Conservation (phyloP, 2,329 filamentous ascomycete genomes). For the Aulographum hederae region DNA sequence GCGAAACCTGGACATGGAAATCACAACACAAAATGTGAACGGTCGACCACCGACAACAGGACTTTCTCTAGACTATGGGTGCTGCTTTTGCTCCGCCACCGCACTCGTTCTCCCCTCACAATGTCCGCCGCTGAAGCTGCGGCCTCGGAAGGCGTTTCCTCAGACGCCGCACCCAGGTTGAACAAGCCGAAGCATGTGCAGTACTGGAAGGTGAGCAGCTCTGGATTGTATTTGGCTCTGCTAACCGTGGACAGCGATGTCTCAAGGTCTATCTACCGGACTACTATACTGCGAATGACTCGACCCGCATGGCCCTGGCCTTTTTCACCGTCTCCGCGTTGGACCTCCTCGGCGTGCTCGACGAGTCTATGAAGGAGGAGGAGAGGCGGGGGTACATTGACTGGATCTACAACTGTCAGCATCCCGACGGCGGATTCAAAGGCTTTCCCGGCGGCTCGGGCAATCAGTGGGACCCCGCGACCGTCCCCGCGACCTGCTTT, state of each 20-base stretch:
- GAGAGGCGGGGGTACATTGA: conserved; percentile 39
- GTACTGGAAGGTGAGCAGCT: no score
- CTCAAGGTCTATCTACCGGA: conserved; percentile 64
- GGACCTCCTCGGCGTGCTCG: conserved; percentile 54
- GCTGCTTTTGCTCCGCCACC: no score
- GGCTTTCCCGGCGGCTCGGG: conserved; percentile 53
- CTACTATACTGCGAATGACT: conserved; percentile 75
- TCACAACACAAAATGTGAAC: no score
- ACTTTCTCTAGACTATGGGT: no score
- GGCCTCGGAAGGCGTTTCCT: not conserved
- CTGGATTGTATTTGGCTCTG: no score
- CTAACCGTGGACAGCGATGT: no score
- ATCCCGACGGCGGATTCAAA: conserved; percentile 73
- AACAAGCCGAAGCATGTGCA: conserved; percentile 45
- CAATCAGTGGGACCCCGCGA: conserved; percentile 49
- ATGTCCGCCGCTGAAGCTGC: not conserved
- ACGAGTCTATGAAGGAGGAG: conserved; percentile 30
- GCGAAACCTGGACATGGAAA: no score
- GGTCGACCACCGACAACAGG: no score
- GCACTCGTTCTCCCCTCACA: not conserved
- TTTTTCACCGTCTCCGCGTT: conserved; percentile 80
- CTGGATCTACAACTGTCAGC: conserved; percentile 79
- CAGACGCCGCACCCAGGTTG: not conserved
- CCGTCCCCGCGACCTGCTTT: conserved; percentile 78
- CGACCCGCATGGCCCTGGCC: conserved; percentile 72